These are phyloP conservation scores for Calcarisporium arbuscula DNA, from an alignment of 2,329 filamentous ascomycete genomes.

Conservation along the genomic window DNA sequence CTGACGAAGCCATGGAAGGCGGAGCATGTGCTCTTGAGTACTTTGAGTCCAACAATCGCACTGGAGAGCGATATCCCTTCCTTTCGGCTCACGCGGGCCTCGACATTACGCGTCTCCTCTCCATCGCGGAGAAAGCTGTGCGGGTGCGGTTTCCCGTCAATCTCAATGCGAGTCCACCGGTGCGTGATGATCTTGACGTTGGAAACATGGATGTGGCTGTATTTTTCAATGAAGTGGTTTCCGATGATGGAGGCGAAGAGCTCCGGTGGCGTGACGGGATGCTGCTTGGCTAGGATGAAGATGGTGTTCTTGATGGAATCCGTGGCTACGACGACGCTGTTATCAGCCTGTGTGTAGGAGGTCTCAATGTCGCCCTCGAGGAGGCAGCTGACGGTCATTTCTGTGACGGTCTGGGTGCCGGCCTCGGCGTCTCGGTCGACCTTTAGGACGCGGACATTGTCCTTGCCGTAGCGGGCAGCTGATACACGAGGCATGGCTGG, in stretches of 20 bases:
- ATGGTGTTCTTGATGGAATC: slow-evolving; percentile 98
- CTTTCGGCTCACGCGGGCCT: slow-evolving; percentile 61
- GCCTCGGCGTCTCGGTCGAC: slow-evolving; percentile 74
- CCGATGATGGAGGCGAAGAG: slow-evolving; percentile 81
- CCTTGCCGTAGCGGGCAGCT: slow-evolving; percentile 79
- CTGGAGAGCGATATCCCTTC: slow-evolving; percentile 71
- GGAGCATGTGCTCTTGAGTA: slow-evolving; percentile 94
- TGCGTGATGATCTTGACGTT: slow-evolving; percentile 79
- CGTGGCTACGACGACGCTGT: slow-evolving; percentile 90
- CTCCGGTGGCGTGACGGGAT: slow-evolving; percentile 88
- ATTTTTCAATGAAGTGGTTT: slow-evolving; percentile 81
- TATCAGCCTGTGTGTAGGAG: slow-evolving; percentile 90
- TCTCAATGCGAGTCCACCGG: slow-evolving; percentile 82
- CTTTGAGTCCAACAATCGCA: slow-evolving; percentile 72
- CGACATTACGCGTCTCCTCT: slow-evolving; percentile 77
- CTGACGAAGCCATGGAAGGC: slow-evolving; percentile 92
- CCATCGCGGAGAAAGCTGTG: slow-evolving; percentile 93
- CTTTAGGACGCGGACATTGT: slow-evolving; percentile 98
- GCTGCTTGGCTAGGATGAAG: slow-evolving; percentile 90
- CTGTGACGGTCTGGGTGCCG: slow-evolving; percentile 76
- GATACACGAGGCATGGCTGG: slow-evolving; percentile 47
- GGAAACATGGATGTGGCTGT: slow-evolving; percentile 80
- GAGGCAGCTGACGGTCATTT: slow-evolving; percentile 91
- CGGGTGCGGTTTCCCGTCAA: slow-evolving; percentile 86
- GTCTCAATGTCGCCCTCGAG: slow-evolving; percentile 87